Evolutionary conservation across 352 stramenopile species (phyloP).

Genomic region (Pythium scleroteichum): DNA sequence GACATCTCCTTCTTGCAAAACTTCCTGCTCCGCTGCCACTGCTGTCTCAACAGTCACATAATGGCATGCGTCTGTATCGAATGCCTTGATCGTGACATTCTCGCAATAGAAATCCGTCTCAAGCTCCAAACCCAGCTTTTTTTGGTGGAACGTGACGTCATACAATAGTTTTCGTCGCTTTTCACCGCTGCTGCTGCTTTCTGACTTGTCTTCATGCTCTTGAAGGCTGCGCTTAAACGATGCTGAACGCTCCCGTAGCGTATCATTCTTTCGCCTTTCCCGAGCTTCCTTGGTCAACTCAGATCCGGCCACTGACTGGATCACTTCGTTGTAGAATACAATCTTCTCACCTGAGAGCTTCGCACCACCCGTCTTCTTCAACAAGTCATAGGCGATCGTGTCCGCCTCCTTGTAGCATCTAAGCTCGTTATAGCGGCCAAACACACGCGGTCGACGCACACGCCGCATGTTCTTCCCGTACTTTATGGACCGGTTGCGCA

Average conservation of each 20-base stretch:
- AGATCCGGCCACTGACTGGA: constrained; percentile 70
- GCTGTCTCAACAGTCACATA: constrained; percentile 65
- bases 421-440: constrained; percentile 88
- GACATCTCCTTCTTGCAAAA: constrained; percentile 80
- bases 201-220: constrained; percentile 53
- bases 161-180: constrained; percentile 67
- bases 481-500: constrained; percentile 81
- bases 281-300: constrained; percentile 80
- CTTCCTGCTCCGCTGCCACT: constrained; percentile 49
- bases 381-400: constrained; percentile 81
- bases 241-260: constrained; percentile 60
- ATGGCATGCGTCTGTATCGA: constrained; percentile 47
- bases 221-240: constrained; percentile 70
- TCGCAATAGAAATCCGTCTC: constrained; percentile 91
- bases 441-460: constrained; percentile 80
- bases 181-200: constrained; percentile 27
- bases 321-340: constrained; percentile 87
- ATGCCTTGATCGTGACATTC: constrained; percentile 83
- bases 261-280: constrained; percentile 63
- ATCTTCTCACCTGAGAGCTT: constrained; percentile 83
- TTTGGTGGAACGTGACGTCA: constrained; percentile 80
- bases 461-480: constrained; percentile 78
- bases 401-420: constrained; percentile 90
- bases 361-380: constrained; percentile 69
- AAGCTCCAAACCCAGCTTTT: constrained; percentile 81